Conservation (phyloP, 768 basidiomycete genomes). For the Leccinum subgranulosum region DNA sequence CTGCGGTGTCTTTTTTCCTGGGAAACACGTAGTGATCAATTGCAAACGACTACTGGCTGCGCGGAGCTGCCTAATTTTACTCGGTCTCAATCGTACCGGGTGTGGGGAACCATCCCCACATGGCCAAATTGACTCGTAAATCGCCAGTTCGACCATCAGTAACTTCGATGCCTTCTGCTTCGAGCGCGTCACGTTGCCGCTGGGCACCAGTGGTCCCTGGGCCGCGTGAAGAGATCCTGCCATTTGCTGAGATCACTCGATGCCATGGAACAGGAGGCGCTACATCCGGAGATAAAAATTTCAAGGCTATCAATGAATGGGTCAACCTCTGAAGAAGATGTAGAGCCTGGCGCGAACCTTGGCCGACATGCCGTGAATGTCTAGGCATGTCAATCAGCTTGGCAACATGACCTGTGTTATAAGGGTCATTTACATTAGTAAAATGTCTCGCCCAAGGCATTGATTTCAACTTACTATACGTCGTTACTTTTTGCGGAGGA, state of each 20-base stretch:
- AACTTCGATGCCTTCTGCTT: conserved; percentile 83
- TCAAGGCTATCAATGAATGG: conserved; percentile 55
- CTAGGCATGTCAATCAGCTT: conserved; percentile 77
- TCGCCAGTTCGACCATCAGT: conserved; percentile 51
- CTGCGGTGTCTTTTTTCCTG: neutral
- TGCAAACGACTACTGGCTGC: neutral
- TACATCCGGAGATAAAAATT: conserved; percentile 59
- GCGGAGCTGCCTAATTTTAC: neutral
- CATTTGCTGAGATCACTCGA: conserved; percentile 68
- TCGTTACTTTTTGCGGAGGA: conserved; percentile 65
- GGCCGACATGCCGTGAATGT: conserved; percentile 78
- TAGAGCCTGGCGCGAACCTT: conserved; percentile 46
- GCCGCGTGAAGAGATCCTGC: conserved; percentile 77
- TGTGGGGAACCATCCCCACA: conserved; percentile 68
- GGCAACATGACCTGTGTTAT: conserved; percentile 64
- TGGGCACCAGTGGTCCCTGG: conserved; percentile 80
- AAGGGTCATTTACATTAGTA: neutral
- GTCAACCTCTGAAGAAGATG: neutral
- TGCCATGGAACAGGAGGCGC: conserved; percentile 79
- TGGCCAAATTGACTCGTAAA: conserved; percentile 52
- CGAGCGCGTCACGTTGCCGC: conserved; percentile 70
- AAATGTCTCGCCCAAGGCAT: conserved; percentile 1
- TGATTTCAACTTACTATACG: conserved; percentile 52
- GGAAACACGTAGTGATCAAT: neutral
- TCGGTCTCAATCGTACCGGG: conserved; percentile 23